Evolutionary conservation across 306 rosid species (phyloP).

Genomic region (Gastrolobium bilobum): DNA sequence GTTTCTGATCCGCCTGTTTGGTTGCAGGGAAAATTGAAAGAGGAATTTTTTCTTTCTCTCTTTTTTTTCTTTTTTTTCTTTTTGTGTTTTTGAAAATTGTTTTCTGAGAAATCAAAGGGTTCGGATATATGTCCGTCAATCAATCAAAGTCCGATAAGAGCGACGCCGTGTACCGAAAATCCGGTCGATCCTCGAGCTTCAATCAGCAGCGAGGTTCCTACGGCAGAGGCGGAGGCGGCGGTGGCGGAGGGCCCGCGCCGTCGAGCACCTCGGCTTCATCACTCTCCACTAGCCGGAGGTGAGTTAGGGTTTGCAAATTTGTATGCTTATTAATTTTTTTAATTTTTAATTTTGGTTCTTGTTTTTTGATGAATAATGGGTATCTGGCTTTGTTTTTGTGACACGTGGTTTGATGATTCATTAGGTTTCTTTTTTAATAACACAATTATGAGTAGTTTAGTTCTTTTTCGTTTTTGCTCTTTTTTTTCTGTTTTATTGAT

Average conservation of each 20-base stretch:
- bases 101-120: conserved; percentile 61
- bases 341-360: background rate
- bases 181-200: conserved; percentile 80
- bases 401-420: conserved; percentile 17
- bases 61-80: background rate
- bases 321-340: background rate
- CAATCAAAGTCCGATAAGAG: conserved; percentile 92
- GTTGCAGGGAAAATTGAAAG: conserved; percentile 56
- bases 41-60: background rate
- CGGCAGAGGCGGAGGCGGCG: conserved; percentile 82
- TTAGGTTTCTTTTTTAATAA: background rate
- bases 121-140: conserved; percentile 97
- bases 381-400: conserved; percentile 28
- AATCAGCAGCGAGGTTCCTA: conserved; percentile 79
- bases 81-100: background rate
- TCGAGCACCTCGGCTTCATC: conserved; percentile 44
- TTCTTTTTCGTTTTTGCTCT: background rate
- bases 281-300: conserved; percentile 70
- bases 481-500: conserved; percentile 36
- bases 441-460: background rate
- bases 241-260: conserved; percentile 77
- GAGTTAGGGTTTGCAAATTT: conserved; percentile 43
- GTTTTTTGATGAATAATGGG: background rate
- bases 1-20: conserved; percentile 53
- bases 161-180: conserved; percentile 70